Evolutionary conservation across 768 basidiomycete species (phyloP).

Genomic region (Hirschioporus abietinus): DNA sequence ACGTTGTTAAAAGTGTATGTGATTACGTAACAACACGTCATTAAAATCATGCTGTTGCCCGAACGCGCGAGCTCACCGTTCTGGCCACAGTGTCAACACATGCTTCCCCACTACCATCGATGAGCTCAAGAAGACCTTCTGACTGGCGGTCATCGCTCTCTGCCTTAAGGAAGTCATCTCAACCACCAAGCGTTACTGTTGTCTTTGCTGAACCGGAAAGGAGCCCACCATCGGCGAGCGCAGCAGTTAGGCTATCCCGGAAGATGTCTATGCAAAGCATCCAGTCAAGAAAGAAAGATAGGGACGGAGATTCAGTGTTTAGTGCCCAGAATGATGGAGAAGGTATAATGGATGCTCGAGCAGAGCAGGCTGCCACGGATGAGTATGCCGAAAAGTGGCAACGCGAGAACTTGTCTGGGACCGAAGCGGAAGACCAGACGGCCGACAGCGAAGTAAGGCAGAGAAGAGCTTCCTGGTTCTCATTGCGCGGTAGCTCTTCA

Average conservation of each 20-base stretch:
- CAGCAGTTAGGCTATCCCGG: neutral
- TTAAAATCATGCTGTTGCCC: neutral
- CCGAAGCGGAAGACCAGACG: neutral
- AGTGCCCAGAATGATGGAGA: neutral
- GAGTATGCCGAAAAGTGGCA: neutral
- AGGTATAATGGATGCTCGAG: neutral
- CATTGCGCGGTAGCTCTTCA: neutral
- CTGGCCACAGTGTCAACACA: neutral
- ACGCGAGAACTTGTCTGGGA: neutral
- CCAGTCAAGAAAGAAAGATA: neutral
- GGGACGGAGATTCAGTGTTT: neutral
- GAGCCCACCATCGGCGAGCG: neutral
- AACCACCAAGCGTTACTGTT: neutral
- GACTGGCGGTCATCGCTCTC: neutral
- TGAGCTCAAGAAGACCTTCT: neutral
- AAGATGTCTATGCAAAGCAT: neutral
- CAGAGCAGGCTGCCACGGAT: neutral
- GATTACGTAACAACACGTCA: neutral
- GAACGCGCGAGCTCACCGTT: conserved; percentile 1
- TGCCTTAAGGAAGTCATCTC: neutral
- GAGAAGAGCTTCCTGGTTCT: neutral
- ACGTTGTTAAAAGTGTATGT: neutral
- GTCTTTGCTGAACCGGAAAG: conserved; percentile 1
- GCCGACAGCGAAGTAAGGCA: neutral
- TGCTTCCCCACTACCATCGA: neutral